Evolutionary conservation across 2,329 filamentous ascomycete species (phyloP), one percentile per base, ranked within the genome.

Genomic region (Rutstroemia sp.): DNA sequence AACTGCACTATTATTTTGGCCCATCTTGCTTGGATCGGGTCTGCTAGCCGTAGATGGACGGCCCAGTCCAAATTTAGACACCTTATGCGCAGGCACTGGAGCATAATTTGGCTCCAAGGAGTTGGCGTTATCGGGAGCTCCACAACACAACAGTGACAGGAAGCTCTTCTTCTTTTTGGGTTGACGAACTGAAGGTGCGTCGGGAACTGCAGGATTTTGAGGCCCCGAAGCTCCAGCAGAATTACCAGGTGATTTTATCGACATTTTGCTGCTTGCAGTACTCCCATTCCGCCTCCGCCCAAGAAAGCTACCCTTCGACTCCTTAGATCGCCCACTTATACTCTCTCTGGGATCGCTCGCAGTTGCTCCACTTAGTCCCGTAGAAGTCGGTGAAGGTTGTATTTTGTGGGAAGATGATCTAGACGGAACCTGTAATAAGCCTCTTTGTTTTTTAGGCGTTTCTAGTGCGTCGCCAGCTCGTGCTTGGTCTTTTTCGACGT

Each of bases 241-340:
- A 60, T 69, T 69, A 59, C 72, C 64, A 60, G 63, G 63, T 56
- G 67, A 75, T 78, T 64, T 75, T 74, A 66, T 76, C 77, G 60
- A 79, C 81, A 67, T 78, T 76, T 72, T 82, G 60, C 67, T 83
- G 73, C 83, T 88, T 64, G 81, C 82, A 60, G 81, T 78, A 72
- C 84, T 89, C 64, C 82, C 82, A 73, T 87, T 87, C 66, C 82
- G 77, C 65, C 80, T 78, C 62, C 79, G 76, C 60, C 78, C 83
- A 55, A 82, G 72, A 65, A 85, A 82, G 72, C 84, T 88, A 63
- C 77, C 75, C 72, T 79, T 83, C 59, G 82, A 85, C 63, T 81
- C 82, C 71, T 82, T 86, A 49, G 86, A 88, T 63, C 78, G 77
- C 58, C 79, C 78, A 63, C 80, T 79, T 64, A 84, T 81, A 68